Percentiles rank a stretch among this genome's conserved stretches.
Evolutionary conservation across 306 rosid genomes (phyloP).

Genomic region (Ormosia semicastrata): DNA sequence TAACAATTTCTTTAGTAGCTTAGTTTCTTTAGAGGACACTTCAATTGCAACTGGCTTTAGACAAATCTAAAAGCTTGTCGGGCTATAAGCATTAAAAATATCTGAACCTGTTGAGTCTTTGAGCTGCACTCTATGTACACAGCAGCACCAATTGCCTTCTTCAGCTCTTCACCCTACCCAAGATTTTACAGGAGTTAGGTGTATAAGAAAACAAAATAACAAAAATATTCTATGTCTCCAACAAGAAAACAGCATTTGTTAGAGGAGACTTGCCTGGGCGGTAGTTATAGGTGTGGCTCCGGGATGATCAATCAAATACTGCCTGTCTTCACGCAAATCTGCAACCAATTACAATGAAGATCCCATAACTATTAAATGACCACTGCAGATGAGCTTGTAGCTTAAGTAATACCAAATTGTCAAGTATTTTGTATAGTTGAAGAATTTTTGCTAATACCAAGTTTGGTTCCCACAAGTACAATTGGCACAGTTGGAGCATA

Average conservation of each 20-base stretch:
- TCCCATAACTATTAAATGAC: background rate
- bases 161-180: conserved; percentile 88
- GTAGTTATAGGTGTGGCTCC: conserved; percentile 57
- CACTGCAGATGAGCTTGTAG: background rate
- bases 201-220: background rate
- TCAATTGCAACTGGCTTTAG: background rate
- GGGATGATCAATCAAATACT: conserved; percentile 67
- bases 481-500: conserved; percentile 76
- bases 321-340: conserved; percentile 66
- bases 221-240: background rate
- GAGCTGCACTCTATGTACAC: conserved; percentile 93
- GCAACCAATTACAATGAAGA: conserved; percentile 16
- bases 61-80: background rate
- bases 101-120: conserved; percentile 83
- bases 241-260: background rate
- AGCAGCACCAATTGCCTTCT: conserved; percentile 90
- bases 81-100: background rate
- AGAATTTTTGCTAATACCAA: conserved; percentile 31
- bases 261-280: conserved; percentile 46
- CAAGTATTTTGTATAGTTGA: background rate
- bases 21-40: background rate
- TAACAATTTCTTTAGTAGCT: background rate
- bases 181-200: conserved; percentile 17
- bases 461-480: conserved; percentile 63
- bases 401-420: background rate